Percentiles rank a stretch among this genome's conserved stretches.
Conservation (phyloP, 176 grass and related monocot genomes). For the Microstegium vimineum region DNA sequence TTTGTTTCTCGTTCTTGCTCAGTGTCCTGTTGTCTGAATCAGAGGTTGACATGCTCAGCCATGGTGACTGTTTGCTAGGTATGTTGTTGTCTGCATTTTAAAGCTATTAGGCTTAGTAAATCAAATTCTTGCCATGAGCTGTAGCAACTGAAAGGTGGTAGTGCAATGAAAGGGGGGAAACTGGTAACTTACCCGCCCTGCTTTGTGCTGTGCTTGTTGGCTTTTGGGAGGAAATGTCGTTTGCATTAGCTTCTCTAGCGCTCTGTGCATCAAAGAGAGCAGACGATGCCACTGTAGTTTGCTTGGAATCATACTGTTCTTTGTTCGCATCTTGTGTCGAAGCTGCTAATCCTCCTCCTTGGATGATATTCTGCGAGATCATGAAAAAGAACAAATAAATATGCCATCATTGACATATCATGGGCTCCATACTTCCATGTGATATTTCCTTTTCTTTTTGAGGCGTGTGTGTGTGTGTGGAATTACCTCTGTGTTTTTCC, state of each 20-base stretch:
- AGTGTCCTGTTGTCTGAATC: slow-evolving; percentile 13
- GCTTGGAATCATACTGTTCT: slow-evolving; percentile 27
- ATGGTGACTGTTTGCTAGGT: slow-evolving; percentile 27
- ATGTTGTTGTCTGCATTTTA: slow-evolving; percentile 32
- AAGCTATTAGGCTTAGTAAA: not conserved
- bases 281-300: slow-evolving; percentile 16
- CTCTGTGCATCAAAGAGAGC: slow-evolving; percentile 28
- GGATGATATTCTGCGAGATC: slow-evolving; percentile 19
- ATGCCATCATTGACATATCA: not conserved
- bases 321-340: slow-evolving; percentile 46
- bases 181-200: slow-evolving; percentile 10
- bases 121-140: not conserved
- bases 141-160: not conserved
- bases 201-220: slow-evolving; percentile 3
- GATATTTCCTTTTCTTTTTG: not conserved
- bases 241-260: slow-evolving; percentile 10
- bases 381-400: slow-evolving; percentile 20
- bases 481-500: slow-evolving; percentile 79
- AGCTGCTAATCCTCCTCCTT: slow-evolving; percentile 45
- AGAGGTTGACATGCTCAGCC: slow-evolving; percentile 47
- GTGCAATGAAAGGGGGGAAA: not conserved
- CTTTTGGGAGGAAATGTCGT: slow-evolving; percentile 10
- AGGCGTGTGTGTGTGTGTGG: not conserved
- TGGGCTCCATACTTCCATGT: not conserved
- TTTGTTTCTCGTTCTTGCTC: slow-evolving; percentile 30